Evolutionary conservation across 345 rosid genomes (phyloP).

Genomic region (Dipteronia dyeriana): DNA sequence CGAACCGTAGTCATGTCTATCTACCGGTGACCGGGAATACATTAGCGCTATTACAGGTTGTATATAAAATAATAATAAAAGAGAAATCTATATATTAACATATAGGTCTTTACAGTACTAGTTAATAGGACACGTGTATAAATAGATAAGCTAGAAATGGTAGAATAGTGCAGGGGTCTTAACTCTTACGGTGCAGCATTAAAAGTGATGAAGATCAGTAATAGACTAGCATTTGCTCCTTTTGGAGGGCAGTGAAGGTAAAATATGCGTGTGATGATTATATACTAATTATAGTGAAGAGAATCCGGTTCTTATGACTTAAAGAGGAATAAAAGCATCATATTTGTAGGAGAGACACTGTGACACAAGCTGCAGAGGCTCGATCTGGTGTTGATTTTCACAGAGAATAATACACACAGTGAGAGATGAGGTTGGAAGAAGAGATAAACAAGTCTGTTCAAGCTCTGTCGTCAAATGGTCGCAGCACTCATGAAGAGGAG

Average conservation of each 20-base stretch:
- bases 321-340: slow-evolving; percentile 27
- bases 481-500: slow-evolving; percentile 1
- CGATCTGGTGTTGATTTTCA: background rate
- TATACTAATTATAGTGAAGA: slow-evolving; percentile 13
- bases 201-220: background rate
- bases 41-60: no score
- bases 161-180: no score
- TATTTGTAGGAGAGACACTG: background rate
- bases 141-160: no score
- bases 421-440: slow-evolving; percentile 18
- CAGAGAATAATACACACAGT: slow-evolving; percentile 1
- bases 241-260: background rate
- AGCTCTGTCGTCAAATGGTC: slow-evolving; percentile 20
- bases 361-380: background rate
- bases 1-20: no score
- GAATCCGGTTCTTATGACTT: slow-evolving; percentile 18
- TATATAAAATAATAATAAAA: no score
- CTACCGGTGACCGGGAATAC: no score
- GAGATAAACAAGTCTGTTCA: background rate
- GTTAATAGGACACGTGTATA: no score
- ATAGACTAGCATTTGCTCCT: background rate
- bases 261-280: slow-evolving; percentile 15
- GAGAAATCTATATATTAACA: no score
- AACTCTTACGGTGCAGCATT: slow-evolving; percentile 10
- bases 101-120: no score